Conservation (phyloP, 768 basidiomycete genomes). For the Epithele typhae region DNA sequence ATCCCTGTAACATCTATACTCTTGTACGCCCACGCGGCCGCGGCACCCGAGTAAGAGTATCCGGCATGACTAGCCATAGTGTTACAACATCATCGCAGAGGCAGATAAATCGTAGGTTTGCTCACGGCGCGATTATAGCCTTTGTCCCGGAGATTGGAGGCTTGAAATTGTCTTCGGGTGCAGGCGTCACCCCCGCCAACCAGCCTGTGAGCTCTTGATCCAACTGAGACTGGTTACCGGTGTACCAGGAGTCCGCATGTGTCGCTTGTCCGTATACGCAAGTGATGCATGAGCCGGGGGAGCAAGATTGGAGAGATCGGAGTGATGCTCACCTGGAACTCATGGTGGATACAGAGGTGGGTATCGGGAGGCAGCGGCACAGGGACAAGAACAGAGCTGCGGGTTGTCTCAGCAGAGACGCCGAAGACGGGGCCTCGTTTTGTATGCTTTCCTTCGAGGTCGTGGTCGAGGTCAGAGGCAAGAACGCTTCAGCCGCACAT, state of each 20-base stretch:
- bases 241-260: conserved; percentile 93
- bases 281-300: background rate
- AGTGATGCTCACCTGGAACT: background rate
- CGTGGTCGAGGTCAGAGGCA: no score
- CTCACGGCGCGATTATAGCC: conserved; percentile 96
- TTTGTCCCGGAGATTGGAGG: conserved; percentile 69
- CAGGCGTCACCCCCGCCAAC: conserved; percentile 53
- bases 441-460: no score
- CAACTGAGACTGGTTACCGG: conserved; percentile 60
- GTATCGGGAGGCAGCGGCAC: no score
- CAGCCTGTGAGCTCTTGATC: conserved; percentile 58
- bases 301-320: no score
- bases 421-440: background rate
- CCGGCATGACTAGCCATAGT: conserved; percentile 90
- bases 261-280: conserved; percentile 50
- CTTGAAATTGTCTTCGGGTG: conserved; percentile 41
- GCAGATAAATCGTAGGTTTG: conserved; percentile 11
- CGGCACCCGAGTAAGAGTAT: conserved; percentile 88
- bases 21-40: conserved; percentile 96
- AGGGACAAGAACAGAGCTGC: background rate
- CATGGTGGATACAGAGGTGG: background rate
- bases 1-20: conserved; percentile 77
- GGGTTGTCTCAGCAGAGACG: background rate
- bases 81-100: no score
- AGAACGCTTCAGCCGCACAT: no score